phyloP scores from a whole-genome alignment of 2,329 filamentous ascomycete genomes.

The Emergomyces africanus region DNA sequence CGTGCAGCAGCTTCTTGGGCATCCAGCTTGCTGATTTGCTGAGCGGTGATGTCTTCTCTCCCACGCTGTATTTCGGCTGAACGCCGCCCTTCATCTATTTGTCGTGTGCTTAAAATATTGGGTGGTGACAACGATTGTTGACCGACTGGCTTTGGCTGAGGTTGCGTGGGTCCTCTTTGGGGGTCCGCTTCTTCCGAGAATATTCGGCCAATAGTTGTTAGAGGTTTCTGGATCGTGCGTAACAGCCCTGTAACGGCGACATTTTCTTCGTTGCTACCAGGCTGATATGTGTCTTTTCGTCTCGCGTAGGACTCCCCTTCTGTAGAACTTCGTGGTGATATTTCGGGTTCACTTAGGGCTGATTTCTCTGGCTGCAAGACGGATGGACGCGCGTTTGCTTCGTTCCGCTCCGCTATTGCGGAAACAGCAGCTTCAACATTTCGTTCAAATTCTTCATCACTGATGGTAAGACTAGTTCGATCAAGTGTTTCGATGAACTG shows the following conservation, averaged over 20 bases:
- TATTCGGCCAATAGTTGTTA: constrained; percentile 86
- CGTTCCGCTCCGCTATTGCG: constrained; percentile 84
- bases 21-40: constrained; percentile 38
- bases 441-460: constrained; percentile 86
- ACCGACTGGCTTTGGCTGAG: constrained; percentile 17
- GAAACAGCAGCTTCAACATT: constrained; percentile 96
- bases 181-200: constrained; percentile 58
- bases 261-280: constrained; percentile 52
- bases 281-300: constrained; percentile 21
- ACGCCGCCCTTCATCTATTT: constrained; percentile 15
- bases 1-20: constrained; percentile 80
- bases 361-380: constrained; percentile 34
- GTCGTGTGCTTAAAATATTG: background rate
- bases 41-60: constrained; percentile 15
- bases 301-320: constrained; percentile 44
- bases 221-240: constrained; percentile 77
- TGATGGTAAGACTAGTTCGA: constrained; percentile 81
- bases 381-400: constrained; percentile 38
- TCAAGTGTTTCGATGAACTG: constrained; percentile 97
- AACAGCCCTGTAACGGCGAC: constrained; percentile 75
- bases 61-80: constrained; percentile 16
- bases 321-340: constrained; percentile 46
- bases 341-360: constrained; percentile 40
- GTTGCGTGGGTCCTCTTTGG: constrained; percentile 27
- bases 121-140: background rate